Conservation (phyloP, 2,329 filamentous ascomycete species). For the Talaromyces amestolkiae region DNA sequence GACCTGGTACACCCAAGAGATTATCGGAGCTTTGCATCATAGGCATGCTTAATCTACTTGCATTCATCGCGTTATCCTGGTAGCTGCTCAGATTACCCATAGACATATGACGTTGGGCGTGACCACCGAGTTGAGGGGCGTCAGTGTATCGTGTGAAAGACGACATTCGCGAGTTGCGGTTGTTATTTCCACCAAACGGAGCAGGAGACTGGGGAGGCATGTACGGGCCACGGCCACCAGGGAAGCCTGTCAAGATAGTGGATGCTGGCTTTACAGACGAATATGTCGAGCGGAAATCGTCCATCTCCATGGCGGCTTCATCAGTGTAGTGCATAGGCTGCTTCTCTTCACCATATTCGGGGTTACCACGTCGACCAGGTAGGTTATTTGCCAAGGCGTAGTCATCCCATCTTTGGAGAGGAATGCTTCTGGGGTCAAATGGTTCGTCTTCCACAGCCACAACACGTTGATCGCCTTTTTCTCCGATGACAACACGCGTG, state of each 20-base stretch:
- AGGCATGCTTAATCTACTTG: slow-evolving; percentile 41
- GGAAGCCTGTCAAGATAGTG: slow-evolving; percentile 83
- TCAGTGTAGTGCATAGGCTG: slow-evolving; percentile 65
- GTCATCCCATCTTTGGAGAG: slow-evolving; percentile 95
- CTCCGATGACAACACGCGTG: slow-evolving; percentile 93
- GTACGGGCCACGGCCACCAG: slow-evolving; percentile 61
- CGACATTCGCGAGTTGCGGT: slow-evolving; percentile 70
- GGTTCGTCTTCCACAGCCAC: slow-evolving; percentile 77
- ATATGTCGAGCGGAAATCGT: slow-evolving; percentile 96
- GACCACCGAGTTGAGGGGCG: slow-evolving; percentile 47
- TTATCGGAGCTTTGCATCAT: slow-evolving; percentile 48
- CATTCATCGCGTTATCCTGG: slow-evolving; percentile 44
- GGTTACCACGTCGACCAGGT: slow-evolving; percentile 78
- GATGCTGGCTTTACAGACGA: slow-evolving; percentile 84
- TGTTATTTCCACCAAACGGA: slow-evolving; percentile 60
- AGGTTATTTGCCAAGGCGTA: slow-evolving; percentile 84
- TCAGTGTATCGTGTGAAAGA: slow-evolving; percentile 62
- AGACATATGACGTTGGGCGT: slow-evolving; percentile 56
- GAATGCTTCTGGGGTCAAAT: slow-evolving; percentile 90
- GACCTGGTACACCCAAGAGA: slow-evolving; percentile 36
- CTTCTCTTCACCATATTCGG: slow-evolving; percentile 62
- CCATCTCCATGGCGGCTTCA: slow-evolving; percentile 81
- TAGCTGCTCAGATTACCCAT: slow-evolving; percentile 55
- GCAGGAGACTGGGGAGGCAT: slow-evolving; percentile 82
- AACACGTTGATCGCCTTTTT: slow-evolving; percentile 87